phyloP scores from a whole-genome alignment of 2,329 filamentous ascomycete genomes.

The Exophiala phaeomuriformis region DNA sequence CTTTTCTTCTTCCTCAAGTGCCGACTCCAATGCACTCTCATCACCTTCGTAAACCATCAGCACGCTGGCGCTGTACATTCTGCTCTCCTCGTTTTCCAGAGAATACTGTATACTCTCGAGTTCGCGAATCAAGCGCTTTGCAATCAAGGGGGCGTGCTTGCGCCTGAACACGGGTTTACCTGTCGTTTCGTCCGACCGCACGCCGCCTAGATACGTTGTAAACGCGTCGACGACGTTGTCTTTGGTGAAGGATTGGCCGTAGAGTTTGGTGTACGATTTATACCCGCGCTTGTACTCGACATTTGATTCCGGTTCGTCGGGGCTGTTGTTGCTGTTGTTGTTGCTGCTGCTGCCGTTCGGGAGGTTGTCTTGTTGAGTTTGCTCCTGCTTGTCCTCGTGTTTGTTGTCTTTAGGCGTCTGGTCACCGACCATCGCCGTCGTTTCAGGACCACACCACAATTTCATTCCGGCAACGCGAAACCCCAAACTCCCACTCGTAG shows the following conservation, averaged over 20 bases:
- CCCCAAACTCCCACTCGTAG: constrained; percentile 41
- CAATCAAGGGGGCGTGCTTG: constrained; percentile 40
- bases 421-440: background rate
- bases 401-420: too few species aligned
- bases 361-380: constrained; percentile 25
- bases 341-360: constrained; percentile 45
- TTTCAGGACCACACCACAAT: constrained; percentile 42
- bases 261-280: constrained; percentile 58
- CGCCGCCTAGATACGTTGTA: constrained; percentile 46
- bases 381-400: too few species aligned
- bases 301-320: constrained; percentile 31
- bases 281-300: constrained; percentile 41
- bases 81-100: constrained; percentile 51
- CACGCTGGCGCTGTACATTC: constrained; percentile 61
- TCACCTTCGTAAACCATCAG: constrained; percentile 62
- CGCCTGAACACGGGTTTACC: constrained; percentile 24
- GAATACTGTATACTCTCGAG: constrained; percentile 42
- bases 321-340: constrained; percentile 34
- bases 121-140: constrained; percentile 36
- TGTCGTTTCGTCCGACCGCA: background rate
- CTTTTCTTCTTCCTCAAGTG: constrained; percentile 34
- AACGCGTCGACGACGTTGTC: constrained; percentile 52
- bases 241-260: constrained; percentile 53
- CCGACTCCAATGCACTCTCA: constrained; percentile 45
- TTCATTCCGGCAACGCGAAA: constrained; percentile 62